Evolutionary conservation across 495 filamentous ascomycete genomes (phyloP).

Genomic region (Hypomontagnella monticulosa): DNA sequence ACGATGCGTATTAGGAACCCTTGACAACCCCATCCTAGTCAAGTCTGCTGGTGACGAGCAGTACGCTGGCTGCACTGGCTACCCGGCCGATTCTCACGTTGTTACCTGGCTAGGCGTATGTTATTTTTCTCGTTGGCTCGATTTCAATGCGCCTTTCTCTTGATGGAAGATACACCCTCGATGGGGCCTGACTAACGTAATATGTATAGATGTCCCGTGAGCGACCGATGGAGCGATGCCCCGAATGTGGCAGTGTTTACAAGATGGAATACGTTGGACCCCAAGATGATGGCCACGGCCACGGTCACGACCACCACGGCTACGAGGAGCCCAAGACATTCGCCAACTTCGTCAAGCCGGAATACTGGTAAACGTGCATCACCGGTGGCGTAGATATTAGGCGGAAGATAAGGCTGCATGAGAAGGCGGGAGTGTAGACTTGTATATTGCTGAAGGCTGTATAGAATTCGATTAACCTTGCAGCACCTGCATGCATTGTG

Average conservation of each 20-base stretch:
- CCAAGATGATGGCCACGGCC: constrained; percentile 69
- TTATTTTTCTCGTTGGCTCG: constrained; percentile 11
- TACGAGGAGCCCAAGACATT: constrained; percentile 90
- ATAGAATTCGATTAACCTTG: constrained; percentile 38
- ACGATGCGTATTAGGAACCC: constrained; percentile 69
- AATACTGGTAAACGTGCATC: constrained; percentile 74
- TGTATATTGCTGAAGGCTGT: constrained; percentile 44
- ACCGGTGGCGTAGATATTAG: constrained; percentile 7
- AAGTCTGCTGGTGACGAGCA: constrained; percentile 93
- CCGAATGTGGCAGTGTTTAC: constrained; percentile 93
- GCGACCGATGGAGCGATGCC: constrained; percentile 91
- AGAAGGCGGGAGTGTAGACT: constrained; percentile 18
- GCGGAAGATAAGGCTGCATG: constrained; percentile 15
- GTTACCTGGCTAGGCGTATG: constrained; percentile 90
- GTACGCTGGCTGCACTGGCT: constrained; percentile 95
- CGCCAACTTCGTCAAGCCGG: constrained; percentile 88
- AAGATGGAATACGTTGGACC: constrained; percentile 97
- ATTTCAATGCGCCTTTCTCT: not conserved
- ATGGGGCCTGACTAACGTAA: constrained; percentile 24
- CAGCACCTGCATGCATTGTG: constrained; percentile 26
- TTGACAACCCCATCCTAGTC: constrained; percentile 89
- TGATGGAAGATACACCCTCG: not conserved
- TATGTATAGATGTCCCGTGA: constrained; percentile 77
- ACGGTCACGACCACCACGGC: constrained; percentile 61
- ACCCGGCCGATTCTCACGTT: constrained; percentile 87